phyloP scores from a whole-genome alignment of 2,329 filamentous ascomycete genomes.

The Cercospora sp. region DNA sequence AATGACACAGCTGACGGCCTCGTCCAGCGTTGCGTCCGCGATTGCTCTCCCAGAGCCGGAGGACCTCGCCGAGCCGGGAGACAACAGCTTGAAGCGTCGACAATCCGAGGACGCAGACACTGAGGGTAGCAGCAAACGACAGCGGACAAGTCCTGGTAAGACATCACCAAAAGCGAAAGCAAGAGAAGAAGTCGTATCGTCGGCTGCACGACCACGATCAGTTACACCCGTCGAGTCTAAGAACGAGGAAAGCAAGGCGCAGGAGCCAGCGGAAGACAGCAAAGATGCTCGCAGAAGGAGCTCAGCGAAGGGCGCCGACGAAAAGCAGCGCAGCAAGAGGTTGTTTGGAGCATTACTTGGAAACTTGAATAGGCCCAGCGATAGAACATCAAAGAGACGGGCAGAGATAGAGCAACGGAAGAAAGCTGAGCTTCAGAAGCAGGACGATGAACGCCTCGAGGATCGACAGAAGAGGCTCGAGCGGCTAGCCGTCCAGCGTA shows the following conservation, averaged over 20 bases:
- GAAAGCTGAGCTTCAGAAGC: constrained; percentile 65
- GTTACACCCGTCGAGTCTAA: constrained; percentile 4
- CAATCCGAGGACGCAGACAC: constrained; percentile 28
- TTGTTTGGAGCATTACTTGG: constrained; percentile 67
- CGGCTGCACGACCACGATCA: constrained; percentile 15
- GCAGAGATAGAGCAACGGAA: constrained; percentile 79
- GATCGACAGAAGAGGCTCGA: constrained; percentile 65
- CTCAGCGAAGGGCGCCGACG: constrained; percentile 52
- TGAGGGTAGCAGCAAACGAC: constrained; percentile 30
- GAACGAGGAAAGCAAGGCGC: neutral
- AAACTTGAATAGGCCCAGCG: constrained; percentile 47
- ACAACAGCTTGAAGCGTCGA: constrained; percentile 33
- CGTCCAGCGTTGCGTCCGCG: constrained; percentile 20
- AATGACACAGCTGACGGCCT: constrained; percentile 3
- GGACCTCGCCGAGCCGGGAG: constrained; percentile 15
- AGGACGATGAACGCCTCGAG: constrained; percentile 70
- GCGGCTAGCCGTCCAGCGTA: constrained; percentile 52
- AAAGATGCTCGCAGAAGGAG: constrained; percentile 28
- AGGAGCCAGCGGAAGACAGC: constrained; percentile 16
- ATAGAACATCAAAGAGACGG: constrained; percentile 69
- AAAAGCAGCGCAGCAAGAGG: constrained; percentile 79
- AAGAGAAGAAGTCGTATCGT: constrained; percentile 10
- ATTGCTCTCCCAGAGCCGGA: constrained; percentile 21
- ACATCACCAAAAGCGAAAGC: constrained; percentile 26
- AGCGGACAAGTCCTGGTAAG: constrained; percentile 37